phyloP scores from a whole-genome alignment of 495 filamentous ascomycete species.

The Peziza echinospora region DNA sequence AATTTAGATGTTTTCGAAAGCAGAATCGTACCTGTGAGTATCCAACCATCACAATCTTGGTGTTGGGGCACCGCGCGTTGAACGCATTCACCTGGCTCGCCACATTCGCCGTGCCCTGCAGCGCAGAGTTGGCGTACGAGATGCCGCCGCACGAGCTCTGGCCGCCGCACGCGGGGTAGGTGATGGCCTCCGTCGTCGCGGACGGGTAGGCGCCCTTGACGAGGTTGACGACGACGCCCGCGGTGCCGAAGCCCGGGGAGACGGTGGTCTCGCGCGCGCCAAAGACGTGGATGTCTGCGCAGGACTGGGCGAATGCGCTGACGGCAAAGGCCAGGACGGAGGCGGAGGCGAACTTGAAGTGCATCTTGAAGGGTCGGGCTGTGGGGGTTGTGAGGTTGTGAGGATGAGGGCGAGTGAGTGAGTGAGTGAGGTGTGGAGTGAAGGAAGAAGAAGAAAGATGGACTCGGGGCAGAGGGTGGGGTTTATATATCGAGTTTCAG shows the following conservation, averaged over 20 bases:
- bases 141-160: slow-evolving; percentile 28
- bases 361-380: background rate
- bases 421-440: too few relatives aligned
- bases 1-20: background rate
- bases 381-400: too few relatives aligned
- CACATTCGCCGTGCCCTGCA: slow-evolving; percentile 30
- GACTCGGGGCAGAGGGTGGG: too few relatives aligned
- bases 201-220: slow-evolving; percentile 27
- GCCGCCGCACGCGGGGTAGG: slow-evolving; percentile 40
- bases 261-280: slow-evolving; percentile 44
- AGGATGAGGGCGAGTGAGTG: too few relatives aligned
- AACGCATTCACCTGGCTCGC: slow-evolving; percentile 33
- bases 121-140: slow-evolving; percentile 32
- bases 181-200: slow-evolving; percentile 33
- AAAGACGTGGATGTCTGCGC: slow-evolving; percentile 35
- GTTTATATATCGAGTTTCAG: too few relatives aligned
- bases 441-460: too few relatives aligned
- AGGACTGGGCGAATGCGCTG: slow-evolving; percentile 11
- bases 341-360: background rate
- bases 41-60: slow-evolving; percentile 37
- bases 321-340: background rate
- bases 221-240: slow-evolving; percentile 29
- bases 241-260: slow-evolving; percentile 31
- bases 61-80: slow-evolving; percentile 32
- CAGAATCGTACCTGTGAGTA: slow-evolving; percentile 31